Base-by-base conservation (phyloP, 2,329 filamentous ascomycete genomes). In the Phyllosticta ampelicida region DNA sequence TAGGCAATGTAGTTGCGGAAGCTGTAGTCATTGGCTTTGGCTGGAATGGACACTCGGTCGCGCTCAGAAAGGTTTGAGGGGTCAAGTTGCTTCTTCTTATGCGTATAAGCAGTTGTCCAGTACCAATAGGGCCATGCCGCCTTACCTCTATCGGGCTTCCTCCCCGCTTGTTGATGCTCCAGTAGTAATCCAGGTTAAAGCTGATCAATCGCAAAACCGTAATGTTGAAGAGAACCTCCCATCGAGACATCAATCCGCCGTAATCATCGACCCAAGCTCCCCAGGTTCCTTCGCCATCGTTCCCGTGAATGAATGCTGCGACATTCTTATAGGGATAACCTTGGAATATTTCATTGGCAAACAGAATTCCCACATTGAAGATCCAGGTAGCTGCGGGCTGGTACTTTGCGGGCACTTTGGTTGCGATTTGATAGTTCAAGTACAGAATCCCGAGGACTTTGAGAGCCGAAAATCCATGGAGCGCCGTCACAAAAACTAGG, bases 211-310 rank as follows among this genome's bases (percentile, higher is more conserved):
- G 86, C 58, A 99, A 76, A 23, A 97, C 86, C 2, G 92, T 96
- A 61, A 99, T 84, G 68, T 99, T 99, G 79, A 99, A 99, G 5
- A 96, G 80, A n/a, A 99, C 85, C 70, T 97, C 90, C 94, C 94
- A 99, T 60, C 92, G 82, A 0, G 86, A 79, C 69, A 95, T 85
- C n/a, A 99, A 75, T 0, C 94, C 94, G 8, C 89, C 85, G 63
- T 86, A 86, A 55, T 80, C 78, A 72, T 99, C 94, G 16, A 97
- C 75, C 76, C 82, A 87, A 50, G 77, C 75, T 8, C 85, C 90
- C 77, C 86, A 86, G 75, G 74, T 9, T 77, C 70, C 1, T 75
- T 72, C 0, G 71, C 64, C 20, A 71, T 65, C 9, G 72, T 67
- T 20, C 70, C 66, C 5, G 73, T 10, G 71, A 74, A 48, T 74